Evolutionary conservation across 108 stramenopile species (phyloP).

Genomic region (Pseudonitzschia pungens): DNA sequence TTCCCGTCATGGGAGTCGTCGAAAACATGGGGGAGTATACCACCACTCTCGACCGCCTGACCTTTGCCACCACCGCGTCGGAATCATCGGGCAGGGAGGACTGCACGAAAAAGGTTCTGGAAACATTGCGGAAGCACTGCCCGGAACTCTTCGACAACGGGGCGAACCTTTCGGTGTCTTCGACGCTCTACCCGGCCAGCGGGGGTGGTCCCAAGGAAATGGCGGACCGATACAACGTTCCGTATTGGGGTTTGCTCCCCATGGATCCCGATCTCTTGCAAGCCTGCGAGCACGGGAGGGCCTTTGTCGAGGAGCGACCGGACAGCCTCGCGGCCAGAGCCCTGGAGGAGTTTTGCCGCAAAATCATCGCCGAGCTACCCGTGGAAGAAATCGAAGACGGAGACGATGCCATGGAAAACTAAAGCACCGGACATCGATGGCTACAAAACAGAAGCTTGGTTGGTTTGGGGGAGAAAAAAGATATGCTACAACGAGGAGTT

Average conservation of each 20-base stretch:
- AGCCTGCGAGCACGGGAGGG: slow-evolving; percentile 89
- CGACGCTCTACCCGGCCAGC: slow-evolving; percentile 74
- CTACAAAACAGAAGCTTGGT: too few species aligned
- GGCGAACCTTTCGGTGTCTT: slow-evolving; percentile 27
- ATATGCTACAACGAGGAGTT: too few species aligned
- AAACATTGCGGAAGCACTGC: slow-evolving; percentile 60
- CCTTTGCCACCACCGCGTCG: slow-evolving; percentile 33
- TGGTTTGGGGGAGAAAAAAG: too few species aligned
- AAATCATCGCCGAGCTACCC: slow-evolving; percentile 57
- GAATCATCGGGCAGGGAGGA: slow-evolving; percentile 29
- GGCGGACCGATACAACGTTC: slow-evolving; percentile 86
- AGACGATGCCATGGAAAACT: neutral
- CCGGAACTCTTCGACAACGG: slow-evolving; percentile 74
- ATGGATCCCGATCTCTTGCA: slow-evolving; percentile 92
- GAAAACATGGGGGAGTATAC: slow-evolving; percentile 95
- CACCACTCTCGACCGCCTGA: slow-evolving; percentile 60
- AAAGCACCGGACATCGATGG: neutral
- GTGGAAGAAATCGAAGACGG: slow-evolving; percentile 50
- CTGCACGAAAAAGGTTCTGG: slow-evolving; percentile 61
- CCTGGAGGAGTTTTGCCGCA: slow-evolving; percentile 58
- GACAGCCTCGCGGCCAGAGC: slow-evolving; percentile 54
- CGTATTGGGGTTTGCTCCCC: slow-evolving; percentile 90
- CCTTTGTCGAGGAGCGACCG: slow-evolving; percentile 64
- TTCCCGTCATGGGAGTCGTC: slow-evolving; percentile 94
- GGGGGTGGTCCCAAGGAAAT: slow-evolving; percentile 80